Percentiles rank a stretch among this genome's conserved stretches.
phyloP scores from a whole-genome alignment of 768 basidiomycete genomes.

The Austroboletus eburneus region DNA sequence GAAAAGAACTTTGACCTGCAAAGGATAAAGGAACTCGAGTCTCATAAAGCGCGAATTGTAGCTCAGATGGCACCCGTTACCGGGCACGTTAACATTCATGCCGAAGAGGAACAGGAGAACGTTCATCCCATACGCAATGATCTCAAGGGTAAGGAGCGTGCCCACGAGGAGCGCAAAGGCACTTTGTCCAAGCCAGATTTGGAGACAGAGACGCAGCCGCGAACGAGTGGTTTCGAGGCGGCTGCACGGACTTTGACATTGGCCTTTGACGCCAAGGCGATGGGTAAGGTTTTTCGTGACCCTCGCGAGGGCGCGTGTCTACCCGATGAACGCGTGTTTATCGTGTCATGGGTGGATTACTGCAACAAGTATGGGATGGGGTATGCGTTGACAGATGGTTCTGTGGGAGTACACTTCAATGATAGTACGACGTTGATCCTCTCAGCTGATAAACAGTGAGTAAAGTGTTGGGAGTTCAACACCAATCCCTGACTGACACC shows the following conservation, averaged over 20 bases:
- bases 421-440: conserved; percentile 87
- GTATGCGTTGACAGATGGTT: conserved; percentile 92
- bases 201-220: conserved; percentile 27
- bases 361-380: conserved; percentile 99
- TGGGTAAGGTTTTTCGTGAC: conserved; percentile 63
- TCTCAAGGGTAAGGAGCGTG: conserved; percentile 30
- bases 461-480: not conserved
- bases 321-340: conserved; percentile 76
- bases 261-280: conserved; percentile 68
- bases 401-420: conserved; percentile 94
- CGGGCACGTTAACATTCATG: conserved; percentile 25
- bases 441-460: conserved; percentile 83
- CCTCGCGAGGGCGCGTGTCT: conserved; percentile 52
- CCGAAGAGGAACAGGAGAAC: conserved; percentile 35
- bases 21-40: conserved; percentile 73
- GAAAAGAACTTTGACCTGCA: conserved; percentile 40
- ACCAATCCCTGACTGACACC: not conserved
- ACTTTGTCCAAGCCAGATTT: conserved; percentile 5
- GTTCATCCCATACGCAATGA: conserved; percentile 30
- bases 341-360: conserved; percentile 99
- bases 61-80: conserved; percentile 78
- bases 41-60: conserved; percentile 90
- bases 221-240: conserved; percentile 62
- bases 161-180: conserved; percentile 21
- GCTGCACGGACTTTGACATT: conserved; percentile 46